Base-by-base conservation (phyloP, 2,329 filamentous ascomycete species). In the Didymellaceae sp. region DNA sequence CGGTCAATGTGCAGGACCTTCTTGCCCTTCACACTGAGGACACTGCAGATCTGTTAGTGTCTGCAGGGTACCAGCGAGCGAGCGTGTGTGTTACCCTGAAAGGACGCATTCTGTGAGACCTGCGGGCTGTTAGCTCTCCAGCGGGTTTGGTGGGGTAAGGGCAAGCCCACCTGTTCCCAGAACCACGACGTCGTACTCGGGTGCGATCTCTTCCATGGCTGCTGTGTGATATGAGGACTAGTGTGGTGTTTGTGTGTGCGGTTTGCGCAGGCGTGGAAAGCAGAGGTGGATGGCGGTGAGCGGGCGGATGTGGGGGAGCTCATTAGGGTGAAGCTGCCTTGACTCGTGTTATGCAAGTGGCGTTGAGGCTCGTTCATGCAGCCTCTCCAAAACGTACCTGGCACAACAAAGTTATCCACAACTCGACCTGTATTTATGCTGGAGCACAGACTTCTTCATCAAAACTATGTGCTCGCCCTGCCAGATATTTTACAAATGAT, bases 1-100 rank as follows among this genome's bases (percentile, higher is more conserved):
- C 92, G 88, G 80, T 97, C 94, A 75, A 99, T 96, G 81, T 99
- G 94, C 61, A 99, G 85, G 72, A 99, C 94, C 82, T 97, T 97
- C 83, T 96, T 93, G 76, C 93, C 93, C 83, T 97, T 97, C 70
- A 97, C 93, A 80, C 91, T 96, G 74, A 97, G 81, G 56, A 99
- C 92, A 77, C 92, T 91, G 68, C 61, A 48, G 30, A 24, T 21
- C 31, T 39, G 64, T 67, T 32, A 66, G 61, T 17, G 47, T 16
- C 21, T 21, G 38, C 35, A 35, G 22, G 26, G 28, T 28, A 25
- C 18, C 13, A 10, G 32, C 18, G 13, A 10, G 32, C n/a, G 34
- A 50, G 45, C 52, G 17, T 34, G 26, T 45, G 63, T 61, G 45
- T 60, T 88, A 96, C 91, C 93, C 94, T 74, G 93, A 97, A 66